Base-by-base conservation (phyloP, 148 eudicot genomes). In the Silene latifolia region DNA sequence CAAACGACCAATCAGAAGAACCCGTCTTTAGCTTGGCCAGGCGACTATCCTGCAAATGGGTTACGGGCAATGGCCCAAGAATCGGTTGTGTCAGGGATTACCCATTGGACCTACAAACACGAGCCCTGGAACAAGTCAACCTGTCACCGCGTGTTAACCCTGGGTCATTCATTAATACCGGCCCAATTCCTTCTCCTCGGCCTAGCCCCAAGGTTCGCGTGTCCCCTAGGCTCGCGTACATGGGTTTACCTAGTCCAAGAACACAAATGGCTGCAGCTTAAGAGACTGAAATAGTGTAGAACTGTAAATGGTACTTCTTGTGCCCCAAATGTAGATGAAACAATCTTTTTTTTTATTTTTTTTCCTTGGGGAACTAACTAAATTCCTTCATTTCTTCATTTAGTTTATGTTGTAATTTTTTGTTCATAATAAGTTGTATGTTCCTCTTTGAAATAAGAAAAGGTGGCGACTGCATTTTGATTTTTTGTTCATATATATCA, bases 111-210 rank as follows among this genome's bases (percentile, higher is more conserved):
- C 79, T 92, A 21, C 97, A 90, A 68, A 87, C 77, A 65, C 95
- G 86, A 13, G 97, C 95, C 32, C 97, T 92, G n/a, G 97, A 92
- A 75, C 97, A 92, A 23, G 97, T 92, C 65, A 90, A 90, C 85
- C 85, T 92, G 11, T 92, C 97, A 20, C 97, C 97, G 54, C 91
- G 97, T 15, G 25, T 73, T 61, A 76, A 66, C 51, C 63, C 75
- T 54, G 84, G 76, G 32, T 57, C 83, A 44, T 89, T 67, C 82
- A 73, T 24, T 85, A 84, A 25, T 80, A 83, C 29, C 25, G 90
- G 79, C 78, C 92, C 56, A 69, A 88, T 81, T 81, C 92, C 66
- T 32, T 83, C 86, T 65, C 83, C 79, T 18, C 23, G 86, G 46
- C 86, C 86, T 8, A 83, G 86, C 71, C 81, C 83, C 7, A 83